phyloP scores from a whole-genome alignment of 2,329 filamentous ascomycete genomes.

The Arthrobotrys pseudoclavata region DNA sequence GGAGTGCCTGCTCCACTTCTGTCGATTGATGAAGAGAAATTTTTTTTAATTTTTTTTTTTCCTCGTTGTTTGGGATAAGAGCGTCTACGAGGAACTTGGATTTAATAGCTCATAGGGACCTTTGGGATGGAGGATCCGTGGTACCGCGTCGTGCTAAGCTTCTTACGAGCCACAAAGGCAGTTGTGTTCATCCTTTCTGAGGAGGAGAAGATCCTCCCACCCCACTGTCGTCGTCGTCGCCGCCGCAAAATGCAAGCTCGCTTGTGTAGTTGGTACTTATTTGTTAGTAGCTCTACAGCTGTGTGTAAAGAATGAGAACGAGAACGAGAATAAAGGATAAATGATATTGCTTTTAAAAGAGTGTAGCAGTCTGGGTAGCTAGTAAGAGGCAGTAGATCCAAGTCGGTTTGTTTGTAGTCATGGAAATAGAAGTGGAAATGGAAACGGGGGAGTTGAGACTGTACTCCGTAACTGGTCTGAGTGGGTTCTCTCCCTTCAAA shows the following conservation, averaged over 20 bases:
- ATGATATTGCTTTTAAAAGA: background rate
- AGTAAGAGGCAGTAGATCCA: no score
- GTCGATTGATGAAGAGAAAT: conserved; percentile 40
- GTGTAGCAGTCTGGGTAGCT: no score
- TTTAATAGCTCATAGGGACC: conserved; percentile 56
- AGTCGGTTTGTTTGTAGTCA: background rate
- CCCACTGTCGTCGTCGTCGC: conserved; percentile 5
- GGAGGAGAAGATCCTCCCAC: conserved; percentile 23
- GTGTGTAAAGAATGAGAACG: background rate
- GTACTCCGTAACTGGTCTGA: conserved; percentile 8
- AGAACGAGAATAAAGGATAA: background rate
- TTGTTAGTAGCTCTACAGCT: background rate
- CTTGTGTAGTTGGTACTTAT: background rate
- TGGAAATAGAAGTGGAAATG: background rate
- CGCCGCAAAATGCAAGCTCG: conserved; percentile 23
- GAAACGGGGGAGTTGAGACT: conserved; percentile 7
- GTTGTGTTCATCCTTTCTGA: conserved; percentile 11
- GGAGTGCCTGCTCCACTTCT: conserved; percentile 20
- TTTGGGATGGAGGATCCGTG: conserved; percentile 33
- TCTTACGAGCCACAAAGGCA: conserved; percentile 32
- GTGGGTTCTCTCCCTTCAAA: conserved; percentile 43
- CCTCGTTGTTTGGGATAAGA: background rate
- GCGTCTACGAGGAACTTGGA: conserved; percentile 32
- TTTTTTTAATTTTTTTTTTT: background rate
- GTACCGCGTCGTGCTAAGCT: conserved; percentile 45